Evolutionary conservation across 148 eudicot genomes (phyloP), one percentile per base, ranked within the genome.

Genomic region (Camellia japonica): DNA sequence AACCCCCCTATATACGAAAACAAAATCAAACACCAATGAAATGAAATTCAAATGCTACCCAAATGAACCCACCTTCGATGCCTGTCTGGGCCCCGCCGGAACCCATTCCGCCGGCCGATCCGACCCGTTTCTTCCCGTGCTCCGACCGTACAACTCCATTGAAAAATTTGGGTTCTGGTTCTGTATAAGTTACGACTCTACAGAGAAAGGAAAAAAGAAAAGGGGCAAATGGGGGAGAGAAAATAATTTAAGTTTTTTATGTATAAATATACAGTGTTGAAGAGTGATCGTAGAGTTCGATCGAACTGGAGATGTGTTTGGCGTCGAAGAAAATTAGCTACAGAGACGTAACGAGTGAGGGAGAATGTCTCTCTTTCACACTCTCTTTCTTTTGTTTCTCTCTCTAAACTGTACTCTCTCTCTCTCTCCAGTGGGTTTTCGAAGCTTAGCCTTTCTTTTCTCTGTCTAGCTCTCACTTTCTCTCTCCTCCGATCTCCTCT

Each of bases 71-170:
- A 89, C 90, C 90, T 85, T 85, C 87, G 7, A 87, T 74, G 56
- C 86, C 87, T 23, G 86, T 62, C 52, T 86, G 85, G 20, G 76
- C 73, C 3, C 73, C 5, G 76, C 73, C 68, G 79, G 72, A 19
- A 42, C 84, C 90, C 92, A 89, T 68, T 81, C 90, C 41, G 58
- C 83, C 55, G 78, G 87, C 68, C 76, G 86, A 76, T 81, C 87
- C 51, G 51, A 47, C 51, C 83, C 83, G 71, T 77, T 83, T 16
- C 85, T 73, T 49, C 62, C 85, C 64, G 69, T 11, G 54, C 23
- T 73, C 79, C 78, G 80, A 15, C 87, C 91, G 84, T 87, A 89
- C 88, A 89, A n/a, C 81, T 83, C 91, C 90, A 89, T 88, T 52
- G 58, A 51, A 13, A 51, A 4, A 5, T 52, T 52, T 12, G 20